phyloP scores from a whole-genome alignment of 495 filamentous ascomycete genomes.

The Aspergillus sparsus region DNA sequence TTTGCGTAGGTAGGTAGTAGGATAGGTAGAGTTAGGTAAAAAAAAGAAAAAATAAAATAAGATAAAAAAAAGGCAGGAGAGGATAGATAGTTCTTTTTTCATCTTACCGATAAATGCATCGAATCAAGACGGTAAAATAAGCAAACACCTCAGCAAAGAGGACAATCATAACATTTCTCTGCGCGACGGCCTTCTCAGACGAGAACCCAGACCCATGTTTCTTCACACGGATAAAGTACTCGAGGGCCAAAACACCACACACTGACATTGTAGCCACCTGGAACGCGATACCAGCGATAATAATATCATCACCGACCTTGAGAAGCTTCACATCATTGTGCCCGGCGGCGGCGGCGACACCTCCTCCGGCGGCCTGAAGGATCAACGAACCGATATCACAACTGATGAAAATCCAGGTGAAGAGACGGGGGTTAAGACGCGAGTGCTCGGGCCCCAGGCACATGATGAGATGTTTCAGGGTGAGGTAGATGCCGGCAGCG shows the following conservation, averaged over 20 bases:
- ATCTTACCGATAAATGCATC: slow-evolving; percentile 65
- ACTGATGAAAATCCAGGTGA: slow-evolving; percentile 26
- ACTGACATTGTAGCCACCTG: slow-evolving; percentile 65
- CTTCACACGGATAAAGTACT: slow-evolving; percentile 51
- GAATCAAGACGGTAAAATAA: slow-evolving; percentile 60
- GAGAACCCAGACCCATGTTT: slow-evolving; percentile 35
- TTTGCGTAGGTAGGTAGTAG: too few species aligned
- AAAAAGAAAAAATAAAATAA: too few species aligned
- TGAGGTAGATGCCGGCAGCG: slow-evolving; percentile 37
- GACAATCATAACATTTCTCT: slow-evolving; percentile 53
- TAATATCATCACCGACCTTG: slow-evolving; percentile 54
- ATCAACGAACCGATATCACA: slow-evolving; percentile 21
- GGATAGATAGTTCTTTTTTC: too few species aligned
- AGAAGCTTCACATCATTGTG: slow-evolving; percentile 19
- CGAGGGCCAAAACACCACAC: slow-evolving; percentile 53
- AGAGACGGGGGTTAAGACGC: slow-evolving; percentile 20
- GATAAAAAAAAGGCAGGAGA: not conserved
- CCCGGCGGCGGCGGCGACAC: slow-evolving; percentile 31
- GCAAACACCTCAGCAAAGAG: slow-evolving; percentile 53
- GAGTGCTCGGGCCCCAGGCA: slow-evolving; percentile 22
- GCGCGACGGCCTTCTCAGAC: slow-evolving; percentile 25
- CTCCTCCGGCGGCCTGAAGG: slow-evolving; percentile 22
- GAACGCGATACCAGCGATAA: slow-evolving; percentile 69
- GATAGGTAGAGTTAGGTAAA: not conserved
- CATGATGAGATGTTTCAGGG: slow-evolving; percentile 24